Evolutionary conservation across 2,329 filamentous ascomycete species (phyloP).

Genomic region (Penicillium nordicum): DNA sequence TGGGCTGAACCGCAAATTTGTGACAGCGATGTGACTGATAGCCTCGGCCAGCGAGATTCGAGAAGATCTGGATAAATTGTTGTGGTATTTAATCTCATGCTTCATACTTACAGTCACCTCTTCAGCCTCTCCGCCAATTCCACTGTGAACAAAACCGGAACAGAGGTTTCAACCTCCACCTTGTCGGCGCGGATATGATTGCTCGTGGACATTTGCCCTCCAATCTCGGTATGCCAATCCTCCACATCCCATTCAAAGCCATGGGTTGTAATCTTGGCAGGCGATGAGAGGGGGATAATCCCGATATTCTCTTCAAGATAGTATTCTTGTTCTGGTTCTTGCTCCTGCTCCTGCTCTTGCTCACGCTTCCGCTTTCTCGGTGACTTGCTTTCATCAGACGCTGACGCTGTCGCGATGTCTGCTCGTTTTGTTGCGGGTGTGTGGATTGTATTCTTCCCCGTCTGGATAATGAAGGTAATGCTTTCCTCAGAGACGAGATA

Average conservation of each 20-base stretch:
- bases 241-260: conserved; percentile 90
- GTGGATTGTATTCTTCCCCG: conserved; percentile 64
- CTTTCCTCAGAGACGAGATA: conserved; percentile 79
- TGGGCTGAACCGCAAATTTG: not conserved
- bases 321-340: conserved; percentile 30
- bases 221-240: conserved; percentile 75
- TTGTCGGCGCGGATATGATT: conserved; percentile 66
- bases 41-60: not conserved
- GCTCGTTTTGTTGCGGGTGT: conserved; percentile 49
- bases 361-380: conserved; percentile 8
- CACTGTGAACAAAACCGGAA: conserved; percentile 70
- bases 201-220: conserved; percentile 72
- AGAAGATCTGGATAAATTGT: not conserved
- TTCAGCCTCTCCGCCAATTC: conserved; percentile 52
- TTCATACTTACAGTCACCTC: conserved; percentile 8
- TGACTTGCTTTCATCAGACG: not conserved
- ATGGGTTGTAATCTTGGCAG: conserved; percentile 70
- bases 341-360: not conserved
- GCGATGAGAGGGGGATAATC: conserved; percentile 78
- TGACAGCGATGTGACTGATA: not conserved
- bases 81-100: not conserved
- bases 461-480: conserved; percentile 75
- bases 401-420: not conserved
- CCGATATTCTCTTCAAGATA: conserved; percentile 75
- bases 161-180: conserved; percentile 61